Conservation (phyloP, 306 rosid genomes). For the Crotalaria pallida region DNA sequence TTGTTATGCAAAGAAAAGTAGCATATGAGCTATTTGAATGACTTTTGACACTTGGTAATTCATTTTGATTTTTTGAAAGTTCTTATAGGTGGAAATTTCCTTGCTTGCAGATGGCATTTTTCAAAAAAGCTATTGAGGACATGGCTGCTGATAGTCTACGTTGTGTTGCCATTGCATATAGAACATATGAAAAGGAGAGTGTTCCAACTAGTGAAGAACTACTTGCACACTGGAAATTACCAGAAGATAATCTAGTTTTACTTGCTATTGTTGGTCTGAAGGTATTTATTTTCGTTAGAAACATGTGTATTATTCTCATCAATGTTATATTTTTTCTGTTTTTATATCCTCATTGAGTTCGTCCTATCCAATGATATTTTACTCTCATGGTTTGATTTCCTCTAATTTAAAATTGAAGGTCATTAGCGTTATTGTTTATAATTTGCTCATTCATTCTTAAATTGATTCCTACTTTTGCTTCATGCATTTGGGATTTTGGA, state of each 20-base stretch:
- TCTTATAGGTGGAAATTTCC: background rate
- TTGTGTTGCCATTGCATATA: slow-evolving; percentile 92
- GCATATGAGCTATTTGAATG: background rate
- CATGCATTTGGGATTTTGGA: background rate
- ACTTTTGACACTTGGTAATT: background rate
- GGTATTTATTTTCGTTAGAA: slow-evolving; percentile 38
- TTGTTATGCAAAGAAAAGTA: background rate
- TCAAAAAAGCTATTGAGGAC: slow-evolving; percentile 72
- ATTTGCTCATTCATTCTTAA: background rate
- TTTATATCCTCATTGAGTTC: background rate
- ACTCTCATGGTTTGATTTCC: background rate
- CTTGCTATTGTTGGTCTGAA: slow-evolving; percentile 93
- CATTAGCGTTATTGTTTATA: background rate
- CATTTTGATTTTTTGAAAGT: background rate
- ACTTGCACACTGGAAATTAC: slow-evolving; percentile 72
- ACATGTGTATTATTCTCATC: background rate
- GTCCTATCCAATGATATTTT: background rate
- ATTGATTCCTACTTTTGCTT: slow-evolving; percentile 4
- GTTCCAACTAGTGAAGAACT: slow-evolving; percentile 72
- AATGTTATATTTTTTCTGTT: background rate
- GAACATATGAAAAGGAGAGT: slow-evolving; percentile 44
- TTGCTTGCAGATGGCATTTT: slow-evolving; percentile 44
- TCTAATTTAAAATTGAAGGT: slow-evolving; percentile 6
- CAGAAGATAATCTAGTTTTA: slow-evolving; percentile 79
- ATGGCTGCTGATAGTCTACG: slow-evolving; percentile 84